Conservation (phyloP, 306 rosid species). For the Prunus salicina region DNA sequence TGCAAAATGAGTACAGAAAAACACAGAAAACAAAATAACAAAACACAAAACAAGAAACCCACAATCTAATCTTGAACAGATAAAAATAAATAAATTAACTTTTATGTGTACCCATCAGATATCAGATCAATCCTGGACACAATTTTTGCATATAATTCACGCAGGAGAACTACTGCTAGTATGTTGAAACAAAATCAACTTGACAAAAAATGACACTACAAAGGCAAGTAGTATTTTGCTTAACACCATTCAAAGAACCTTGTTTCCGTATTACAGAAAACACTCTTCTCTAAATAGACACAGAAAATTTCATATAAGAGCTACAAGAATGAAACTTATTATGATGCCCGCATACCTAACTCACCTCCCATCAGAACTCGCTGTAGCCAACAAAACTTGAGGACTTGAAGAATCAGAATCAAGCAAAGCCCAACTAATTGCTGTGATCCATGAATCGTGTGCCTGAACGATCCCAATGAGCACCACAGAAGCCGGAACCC, state of each 20-base stretch:
- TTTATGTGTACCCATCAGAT: background rate
- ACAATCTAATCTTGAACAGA: background rate
- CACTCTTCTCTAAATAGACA: background rate
- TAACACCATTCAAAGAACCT: constrained; percentile 2
- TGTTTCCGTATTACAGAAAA: background rate
- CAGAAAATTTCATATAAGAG: constrained; percentile 9
- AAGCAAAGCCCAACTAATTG: constrained; percentile 65
- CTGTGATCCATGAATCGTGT: constrained; percentile 68
- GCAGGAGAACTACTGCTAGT: background rate
- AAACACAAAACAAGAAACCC: background rate
- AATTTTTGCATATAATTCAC: background rate
- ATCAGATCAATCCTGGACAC: background rate
- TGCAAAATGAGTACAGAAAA: constrained; percentile 5
- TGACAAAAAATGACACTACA: background rate
- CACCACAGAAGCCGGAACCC: constrained; percentile 33
- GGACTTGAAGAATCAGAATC: constrained; percentile 58
- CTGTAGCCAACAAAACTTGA: constrained; percentile 68
- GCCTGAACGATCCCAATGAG: constrained; percentile 69
- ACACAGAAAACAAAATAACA: background rate
- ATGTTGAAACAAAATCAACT: background rate
- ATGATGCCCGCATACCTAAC: constrained; percentile 31
- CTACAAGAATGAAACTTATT: constrained; percentile 6
- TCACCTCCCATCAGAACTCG: constrained; percentile 92
- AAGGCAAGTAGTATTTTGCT: background rate
- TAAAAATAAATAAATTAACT: background rate